A percentile compares a stretch with the other conserved stretches of the same genome.
phyloP scores from a whole-genome alignment of 176 grass and related monocot genomes.

The Hyparrhenia diplandra region DNA sequence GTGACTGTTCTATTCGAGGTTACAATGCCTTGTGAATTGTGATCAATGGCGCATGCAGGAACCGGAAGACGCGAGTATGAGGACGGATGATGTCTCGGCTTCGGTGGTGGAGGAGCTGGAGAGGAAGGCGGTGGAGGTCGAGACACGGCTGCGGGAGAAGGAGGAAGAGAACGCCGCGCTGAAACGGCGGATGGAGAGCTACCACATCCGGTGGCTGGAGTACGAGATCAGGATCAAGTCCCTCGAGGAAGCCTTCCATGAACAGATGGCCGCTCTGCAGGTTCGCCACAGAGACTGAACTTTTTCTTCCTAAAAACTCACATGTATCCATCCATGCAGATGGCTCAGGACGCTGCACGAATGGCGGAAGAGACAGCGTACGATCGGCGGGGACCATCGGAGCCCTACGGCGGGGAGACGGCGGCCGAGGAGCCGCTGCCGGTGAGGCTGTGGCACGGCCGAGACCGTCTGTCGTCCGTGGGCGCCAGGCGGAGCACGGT shows the following conservation, averaged over 20 bases:
- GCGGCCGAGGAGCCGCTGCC: not conserved
- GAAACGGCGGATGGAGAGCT: constrained; percentile 31
- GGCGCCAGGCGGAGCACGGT: not conserved
- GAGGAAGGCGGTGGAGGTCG: constrained; percentile 14
- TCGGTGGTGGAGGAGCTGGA: constrained; percentile 28
- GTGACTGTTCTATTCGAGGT: not conserved
- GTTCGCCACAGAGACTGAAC: no score
- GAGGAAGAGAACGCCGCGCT: constrained; percentile 45
- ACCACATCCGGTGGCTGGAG: constrained; percentile 39
- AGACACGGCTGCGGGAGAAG: constrained; percentile 29
- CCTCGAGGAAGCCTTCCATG: constrained; percentile 37
- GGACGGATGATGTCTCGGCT: not conserved
- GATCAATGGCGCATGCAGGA: not conserved
- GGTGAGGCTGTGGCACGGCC: not conserved
- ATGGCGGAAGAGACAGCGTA: not conserved
- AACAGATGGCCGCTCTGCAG: constrained; percentile 35
- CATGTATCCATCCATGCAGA: not conserved
- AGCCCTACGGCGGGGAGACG: not conserved
- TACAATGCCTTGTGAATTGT: not conserved
- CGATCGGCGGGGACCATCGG: not conserved
- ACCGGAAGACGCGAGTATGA: not conserved
- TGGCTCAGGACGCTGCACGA: not conserved
- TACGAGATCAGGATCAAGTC: constrained; percentile 53
- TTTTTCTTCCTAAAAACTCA: no score
- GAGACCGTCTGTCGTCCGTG: not conserved